phyloP scores from a whole-genome alignment of 805 yeast species.

The Lachancea sp. region DNA sequence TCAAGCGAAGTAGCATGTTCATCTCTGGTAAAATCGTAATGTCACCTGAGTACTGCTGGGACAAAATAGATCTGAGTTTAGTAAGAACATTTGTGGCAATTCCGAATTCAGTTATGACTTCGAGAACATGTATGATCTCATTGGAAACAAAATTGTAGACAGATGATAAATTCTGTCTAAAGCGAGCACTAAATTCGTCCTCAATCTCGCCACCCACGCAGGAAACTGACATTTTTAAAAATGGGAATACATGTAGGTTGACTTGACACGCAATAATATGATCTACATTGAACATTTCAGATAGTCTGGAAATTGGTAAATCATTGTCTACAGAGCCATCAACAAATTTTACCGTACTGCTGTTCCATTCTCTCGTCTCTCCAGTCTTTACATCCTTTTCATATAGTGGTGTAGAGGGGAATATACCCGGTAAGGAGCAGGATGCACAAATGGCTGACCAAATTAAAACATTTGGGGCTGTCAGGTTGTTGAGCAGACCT shows the following conservation, averaged over 20 bases:
- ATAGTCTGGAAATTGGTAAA: conserved; percentile 78
- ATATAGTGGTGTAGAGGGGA: conserved; percentile 76
- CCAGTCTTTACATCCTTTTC: conserved; percentile 77
- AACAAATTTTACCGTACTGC: conserved; percentile 66
- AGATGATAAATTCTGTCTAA: conserved; percentile 47
- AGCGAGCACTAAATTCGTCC: conserved; percentile 48
- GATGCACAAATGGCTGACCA: conserved; percentile 93
- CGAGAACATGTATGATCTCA: conserved; percentile 74
- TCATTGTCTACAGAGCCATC: conserved; percentile 97
- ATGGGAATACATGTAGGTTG: conserved; percentile 91
- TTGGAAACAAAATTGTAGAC: conserved; percentile 54
- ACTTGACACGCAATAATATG: conserved; percentile 97
- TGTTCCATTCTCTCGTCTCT: conserved; percentile 69
- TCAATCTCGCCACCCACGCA: conserved; percentile 67
- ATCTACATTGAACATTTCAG: conserved; percentile 96
- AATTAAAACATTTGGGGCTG: conserved; percentile 73
- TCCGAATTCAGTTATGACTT: conserved; percentile 69
- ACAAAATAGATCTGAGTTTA: conserved; percentile 64
- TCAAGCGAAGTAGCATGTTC: conserved; percentile 46
- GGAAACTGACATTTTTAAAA: conserved; percentile 60
- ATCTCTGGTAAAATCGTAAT: conserved; percentile 85
- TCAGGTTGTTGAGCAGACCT: conserved; percentile 66
- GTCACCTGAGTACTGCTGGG: conserved; percentile 90
- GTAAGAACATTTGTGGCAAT: conserved; percentile 65
- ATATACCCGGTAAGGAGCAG: conserved; percentile 89